Base-by-base conservation (phyloP, 116 monocot species). In the Dioscorea cayenensis region DNA sequence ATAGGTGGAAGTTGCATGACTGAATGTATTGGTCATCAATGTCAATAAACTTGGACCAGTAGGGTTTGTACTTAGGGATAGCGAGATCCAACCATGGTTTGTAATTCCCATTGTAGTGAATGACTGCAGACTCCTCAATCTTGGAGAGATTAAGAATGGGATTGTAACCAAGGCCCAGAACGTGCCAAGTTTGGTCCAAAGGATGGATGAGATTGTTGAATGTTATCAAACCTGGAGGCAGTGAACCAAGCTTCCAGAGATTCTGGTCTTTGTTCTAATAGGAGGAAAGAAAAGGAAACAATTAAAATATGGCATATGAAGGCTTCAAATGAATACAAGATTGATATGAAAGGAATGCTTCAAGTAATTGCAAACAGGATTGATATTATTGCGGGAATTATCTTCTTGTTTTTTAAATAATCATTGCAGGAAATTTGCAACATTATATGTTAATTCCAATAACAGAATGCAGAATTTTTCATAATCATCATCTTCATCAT, bases 71-170 rank as follows among this genome's bases (percentile, higher is more conserved):
- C 76, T 79, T 84, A 48, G 63, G 60, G 35, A 89, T 78, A 2
- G 81, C 94, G 68, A 99, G 83, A 74, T 99, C 94, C 27, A 99
- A 72, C 94, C 94, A 94, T 5, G 99, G 99, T 75, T 94, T 99
- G 76, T 89, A 94, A 67, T 99, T 99, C 29, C 94, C 94, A 36
- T 94, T 99, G 70, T 84, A 99, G 71, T 99, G 99, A 77, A 99
- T 71, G 21, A 94, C 99, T 14, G 91, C 91, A 8, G 88, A 86
- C 9, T 77, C 81, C 70, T 99, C 83, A 7, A 99, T 89, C 22
- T 81, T 74, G 5, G 65, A 52, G 35, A 59, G 63, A 38, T 84
- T 73, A 0, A 94, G 52, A 18, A 79, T 69, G 10, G 89, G 86
- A 80, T 87, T 83, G 60, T 99, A 99, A 23, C 99, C 99, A 25